Evolutionary conservation across 2,329 filamentous ascomycete genomes (phyloP), one percentile per base, ranked within the genome.

Genomic region (Fusarium longipes): DNA sequence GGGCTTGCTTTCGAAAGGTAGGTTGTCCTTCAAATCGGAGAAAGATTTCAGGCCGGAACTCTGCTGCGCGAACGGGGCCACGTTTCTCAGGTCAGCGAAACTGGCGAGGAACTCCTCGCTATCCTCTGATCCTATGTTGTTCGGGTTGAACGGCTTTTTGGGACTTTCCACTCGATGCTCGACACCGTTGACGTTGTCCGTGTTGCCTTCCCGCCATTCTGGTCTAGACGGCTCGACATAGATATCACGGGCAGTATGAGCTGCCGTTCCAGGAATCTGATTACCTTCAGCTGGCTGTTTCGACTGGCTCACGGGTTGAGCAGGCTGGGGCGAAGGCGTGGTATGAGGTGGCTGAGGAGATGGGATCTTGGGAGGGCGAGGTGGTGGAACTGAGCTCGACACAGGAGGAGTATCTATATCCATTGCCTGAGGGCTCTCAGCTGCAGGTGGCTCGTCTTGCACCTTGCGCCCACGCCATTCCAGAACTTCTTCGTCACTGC

Each of bases 401-500:
- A 59, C 67, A 33, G 72, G 76, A 49, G 86, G 85, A 6, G 84
- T 82, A 70, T 90, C 88, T 49, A 90, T 89, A 65, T 90, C 88
- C 88, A 90, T 90, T 15, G 87, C 86, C 57, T 84, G 86, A 4
- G 86, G 84, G 64, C 84, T 87, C 33, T 80, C 80, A 12, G 75
- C 74, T 20, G 68, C 64, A 8, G 64, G 56, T 5, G 75, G 70
- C 25, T 74, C 73, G 14, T 70, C 58, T 33, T 77, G 74, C 8
- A 73, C 64, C 45, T 79, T 78, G 55, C 78, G 73, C 42, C 77
- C 77, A 36, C 73, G 63, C 77, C 78, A 76, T 36, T 78, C 65
- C 8, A 75, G 71, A 7, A 63, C 70, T 54, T 79, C 81, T 40
- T 82, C 82, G 8, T 82, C 81, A 36, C 80, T 83, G 51, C 80